Evolutionary conservation across 192 early-diverging fungal genomes (phyloP), one percentile per base, ranked within the genome.

Genomic region (Backusella westeae): DNA sequence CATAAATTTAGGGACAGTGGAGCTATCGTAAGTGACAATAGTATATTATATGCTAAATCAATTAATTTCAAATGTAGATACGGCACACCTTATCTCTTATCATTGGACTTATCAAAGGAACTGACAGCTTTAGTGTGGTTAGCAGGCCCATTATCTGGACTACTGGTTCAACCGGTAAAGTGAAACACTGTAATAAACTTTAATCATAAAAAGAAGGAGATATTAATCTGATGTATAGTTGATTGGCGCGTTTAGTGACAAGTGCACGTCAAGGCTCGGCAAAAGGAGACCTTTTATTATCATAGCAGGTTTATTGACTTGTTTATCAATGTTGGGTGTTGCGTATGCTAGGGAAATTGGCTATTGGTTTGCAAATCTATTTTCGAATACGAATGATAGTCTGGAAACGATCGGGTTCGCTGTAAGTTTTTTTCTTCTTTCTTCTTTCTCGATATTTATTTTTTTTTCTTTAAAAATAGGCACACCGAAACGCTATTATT

Each of bases 201-300:
- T 14, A 32, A 42, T 23, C 9, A 8, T 7, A 7, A 9, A 39
- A 42, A 12, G 36, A 23, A 17, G 19, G 7, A n/a, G 67, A 3
- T 68, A 0, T 70, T 41, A 26, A 23, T 39, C 4, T n/a, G 15
- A 74, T 52, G 1, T 9, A 7, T 70, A 75, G 78, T 81, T 96
- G 46, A 91, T 96, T 12, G 96, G 96, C 10, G 92, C 90, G 4
- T 88, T 95, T 56, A 94, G 93, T 82, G 96, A 98, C 82, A 81
- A 83, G 46, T 89, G 89, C 76, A 93, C 90, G 17, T 89, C 87
- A 35, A 79, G 81, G 19, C 71, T 92, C n/a, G 96, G 96, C 23
- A 89, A 92, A 29, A 87, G 96, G 56, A 86, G 96, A 65, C 96
- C 96, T 0, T 97, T 92, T 81, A 96, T 98, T 56, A 77, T 96